Percentiles rank a stretch among this genome's conserved stretches.
Evolutionary conservation across 1,284 basidiomycete species (phyloP).

Genomic region (Xanthoconium separans): DNA sequence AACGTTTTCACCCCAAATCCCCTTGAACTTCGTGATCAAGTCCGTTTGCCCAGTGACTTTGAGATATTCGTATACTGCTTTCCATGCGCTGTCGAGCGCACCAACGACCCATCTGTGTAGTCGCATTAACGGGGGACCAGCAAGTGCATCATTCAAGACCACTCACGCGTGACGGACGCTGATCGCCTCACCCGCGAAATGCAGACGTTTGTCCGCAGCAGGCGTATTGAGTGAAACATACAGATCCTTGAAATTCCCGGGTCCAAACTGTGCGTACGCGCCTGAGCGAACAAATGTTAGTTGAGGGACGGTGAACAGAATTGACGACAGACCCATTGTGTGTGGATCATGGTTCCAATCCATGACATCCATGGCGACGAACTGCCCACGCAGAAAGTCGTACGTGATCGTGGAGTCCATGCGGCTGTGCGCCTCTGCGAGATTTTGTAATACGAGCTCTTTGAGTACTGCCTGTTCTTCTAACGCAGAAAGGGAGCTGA

Average conservation of each 20-base stretch:
- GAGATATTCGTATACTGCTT: slow-evolving; percentile 25
- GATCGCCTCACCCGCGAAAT: slow-evolving; percentile 22
- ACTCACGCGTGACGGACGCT: slow-evolving; percentile 18
- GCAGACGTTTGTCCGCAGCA: slow-evolving; percentile 8
- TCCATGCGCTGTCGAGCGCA: slow-evolving; percentile 17
- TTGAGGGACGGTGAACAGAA: too few relatives aligned
- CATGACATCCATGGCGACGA: slow-evolving; percentile 11
- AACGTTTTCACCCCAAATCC: slow-evolving; percentile 19
- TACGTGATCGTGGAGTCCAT: background rate
- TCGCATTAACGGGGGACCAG: background rate
- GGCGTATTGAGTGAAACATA: slow-evolving; percentile 14
- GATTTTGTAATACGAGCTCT: slow-evolving; percentile 17
- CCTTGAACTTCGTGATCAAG: slow-evolving; percentile 10
- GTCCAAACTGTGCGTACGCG: slow-evolving; percentile 11
- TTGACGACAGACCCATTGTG: slow-evolving; percentile 9
- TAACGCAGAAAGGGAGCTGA: background rate
- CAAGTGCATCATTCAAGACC: too few relatives aligned
- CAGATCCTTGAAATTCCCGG: slow-evolving; percentile 12
- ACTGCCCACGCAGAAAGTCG: slow-evolving; percentile 1
- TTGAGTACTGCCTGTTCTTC: background rate
- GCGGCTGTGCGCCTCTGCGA: slow-evolving; percentile 12
- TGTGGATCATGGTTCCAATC: slow-evolving; percentile 11
- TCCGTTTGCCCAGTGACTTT: slow-evolving; percentile 10
- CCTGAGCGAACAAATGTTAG: slow-evolving; percentile 4
- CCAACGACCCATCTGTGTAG: slow-evolving; percentile 13